These are phyloP conservation scores for Phytophthora foliorum DNA, from an alignment of 352 stramenopile genomes.

Conservation along the genomic window DNA sequence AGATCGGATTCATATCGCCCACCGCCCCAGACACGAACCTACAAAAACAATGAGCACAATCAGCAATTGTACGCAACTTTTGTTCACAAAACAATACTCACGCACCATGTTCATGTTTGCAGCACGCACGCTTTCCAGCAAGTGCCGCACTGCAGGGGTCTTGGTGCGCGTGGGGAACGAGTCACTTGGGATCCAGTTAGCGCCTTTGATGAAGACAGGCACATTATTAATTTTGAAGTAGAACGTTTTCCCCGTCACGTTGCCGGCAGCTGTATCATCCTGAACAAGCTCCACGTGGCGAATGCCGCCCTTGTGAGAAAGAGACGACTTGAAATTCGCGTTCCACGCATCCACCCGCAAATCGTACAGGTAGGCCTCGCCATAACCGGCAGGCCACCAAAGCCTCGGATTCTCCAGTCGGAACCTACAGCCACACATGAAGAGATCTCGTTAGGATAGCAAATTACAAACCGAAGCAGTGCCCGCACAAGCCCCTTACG, in stretches of 20 bases:
- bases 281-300: slow-evolving; percentile 72
- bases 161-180: slow-evolving; percentile 75
- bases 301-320: slow-evolving; percentile 65
- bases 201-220: slow-evolving; percentile 77
- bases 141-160: slow-evolving; percentile 46
- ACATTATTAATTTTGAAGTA: slow-evolving; percentile 81
- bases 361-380: slow-evolving; percentile 69
- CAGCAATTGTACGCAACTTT: neutral
- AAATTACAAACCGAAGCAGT: neutral
- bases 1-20: slow-evolving; percentile 86
- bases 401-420: slow-evolving; percentile 57
- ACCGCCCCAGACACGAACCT: slow-evolving; percentile 90
- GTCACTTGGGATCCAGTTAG: slow-evolving; percentile 85
- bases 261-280: slow-evolving; percentile 54
- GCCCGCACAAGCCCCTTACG: slow-evolving; percentile 29
- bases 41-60: neutral
- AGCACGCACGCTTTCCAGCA: slow-evolving; percentile 62
- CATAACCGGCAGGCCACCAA: slow-evolving; percentile 82
- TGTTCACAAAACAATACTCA: neutral
- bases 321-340: slow-evolving; percentile 34
- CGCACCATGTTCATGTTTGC: slow-evolving; percentile 90
- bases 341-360: slow-evolving; percentile 53
- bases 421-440: slow-evolving; percentile 38
- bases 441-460: slow-evolving; percentile 7
- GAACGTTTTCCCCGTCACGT: slow-evolving; percentile 65